Evolutionary conservation across 2,329 filamentous ascomycete species (phyloP), one percentile per base, ranked within the genome.

Genomic region (Pezicula radicicola): DNA sequence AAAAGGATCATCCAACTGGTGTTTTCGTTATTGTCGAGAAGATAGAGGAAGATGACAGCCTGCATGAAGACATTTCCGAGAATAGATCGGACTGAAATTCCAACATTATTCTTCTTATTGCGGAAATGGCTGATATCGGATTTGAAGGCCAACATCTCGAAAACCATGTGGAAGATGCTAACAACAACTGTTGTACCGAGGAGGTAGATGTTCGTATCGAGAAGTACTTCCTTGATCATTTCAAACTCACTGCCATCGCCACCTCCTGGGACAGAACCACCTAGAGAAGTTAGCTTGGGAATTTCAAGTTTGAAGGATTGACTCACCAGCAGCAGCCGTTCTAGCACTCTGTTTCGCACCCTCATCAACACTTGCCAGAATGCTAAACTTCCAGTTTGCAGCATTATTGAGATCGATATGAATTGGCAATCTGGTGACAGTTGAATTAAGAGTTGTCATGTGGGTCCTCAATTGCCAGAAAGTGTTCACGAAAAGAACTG

Each of bases 71-170:
- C 92, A 66, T 97, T 99, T 68, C 90, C 91, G 52, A 99, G 77
- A 65, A 99, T 99, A 30, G 93, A 95, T 52, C 94, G 91, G 54
- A 99, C 88, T 1, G 92, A 97, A 43, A 96, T 96, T 57, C 94
- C 94, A 27, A 99, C 89, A 53, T 96, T 94, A 75, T 97, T 95
- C 79, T 99, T 99, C 87, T 99, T 99, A 78, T 97, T 97, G 68
- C 92, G 90, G 84, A 94, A 99, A 73, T 99, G 94, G 46, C 91
- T 85, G 68, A 99, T 96, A 68, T 99, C 94, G 67, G 88, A 96
- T 66, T 96, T 96, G 76, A 99, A 99, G 2, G 94, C 94, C 33
- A 99, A 81, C 66, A 89, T 92, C 72, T 99, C 94, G 58, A 99
- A 93, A 61, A 99, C 77, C 80, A 96, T 91, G 73, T 99, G 94